Percentiles rank a stretch among this genome's conserved stretches.
These are phyloP conservation scores for Aspergillus panamensis DNA, from an alignment of 495 filamentous ascomycete genomes.

Conservation along the genomic window DNA sequence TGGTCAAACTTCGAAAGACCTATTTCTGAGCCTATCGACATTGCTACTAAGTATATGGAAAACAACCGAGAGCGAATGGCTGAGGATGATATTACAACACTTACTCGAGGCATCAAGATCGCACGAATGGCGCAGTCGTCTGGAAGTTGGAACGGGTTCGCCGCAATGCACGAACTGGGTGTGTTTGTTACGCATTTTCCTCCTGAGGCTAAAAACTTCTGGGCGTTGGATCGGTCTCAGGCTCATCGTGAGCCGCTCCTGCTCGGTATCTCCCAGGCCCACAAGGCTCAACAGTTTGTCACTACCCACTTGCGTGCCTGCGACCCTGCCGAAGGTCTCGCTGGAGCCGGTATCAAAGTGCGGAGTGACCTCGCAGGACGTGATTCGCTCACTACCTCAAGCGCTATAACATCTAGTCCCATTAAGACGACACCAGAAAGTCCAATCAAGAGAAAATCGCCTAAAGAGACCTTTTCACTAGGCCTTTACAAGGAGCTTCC, in stretches of 20 bases:
- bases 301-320: constrained; percentile 45
- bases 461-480: constrained; percentile 36
- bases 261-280: constrained; percentile 55
- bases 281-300: constrained; percentile 56
- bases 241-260: constrained; percentile 34
- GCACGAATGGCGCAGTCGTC: constrained; percentile 58
- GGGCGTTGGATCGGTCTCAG: constrained; percentile 55
- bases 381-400: constrained; percentile 13
- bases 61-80: constrained; percentile 51
- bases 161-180: constrained; percentile 71
- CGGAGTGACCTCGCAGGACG: constrained; percentile 31
- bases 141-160: constrained; percentile 60
- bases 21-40: constrained; percentile 58
- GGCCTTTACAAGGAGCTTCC: constrained; percentile 35
- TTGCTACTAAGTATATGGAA: constrained; percentile 60
- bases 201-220: constrained; percentile 48
- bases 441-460: constrained; percentile 27
- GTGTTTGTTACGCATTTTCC: constrained; percentile 63
- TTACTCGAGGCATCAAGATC: constrained; percentile 59
- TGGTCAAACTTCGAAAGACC: constrained; percentile 76
- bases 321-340: constrained; percentile 52
- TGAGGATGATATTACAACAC: constrained; percentile 53
- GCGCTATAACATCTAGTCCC: constrained; percentile 7
- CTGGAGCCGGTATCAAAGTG: constrained; percentile 43
- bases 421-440: constrained; percentile 22